phyloP scores from a whole-genome alignment of 805 yeast genomes.

The Spathaspora hagerdaliae region DNA sequence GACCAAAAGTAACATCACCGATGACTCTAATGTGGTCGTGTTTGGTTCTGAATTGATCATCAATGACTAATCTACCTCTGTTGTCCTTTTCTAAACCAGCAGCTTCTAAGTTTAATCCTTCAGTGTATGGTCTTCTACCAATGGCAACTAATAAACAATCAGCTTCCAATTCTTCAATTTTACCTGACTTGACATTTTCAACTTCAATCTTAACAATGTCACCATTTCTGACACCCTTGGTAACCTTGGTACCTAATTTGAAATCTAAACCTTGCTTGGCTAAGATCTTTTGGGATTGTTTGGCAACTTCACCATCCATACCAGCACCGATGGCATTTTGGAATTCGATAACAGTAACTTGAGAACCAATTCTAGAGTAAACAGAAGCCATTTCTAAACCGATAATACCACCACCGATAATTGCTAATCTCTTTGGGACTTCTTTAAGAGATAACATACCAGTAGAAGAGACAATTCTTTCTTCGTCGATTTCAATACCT shows the following conservation, averaged over 20 bases:
- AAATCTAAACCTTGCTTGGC: constrained; percentile 94
- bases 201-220: constrained; percentile 82
- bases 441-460: constrained; percentile 84
- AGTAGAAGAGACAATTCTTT: constrained; percentile 93
- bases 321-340: constrained; percentile 93
- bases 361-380: constrained; percentile 90
- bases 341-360: constrained; percentile 93
- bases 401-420: constrained; percentile 99
- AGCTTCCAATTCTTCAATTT: constrained; percentile 74
- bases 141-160: constrained; percentile 95
- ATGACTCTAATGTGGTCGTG: constrained; percentile 91
- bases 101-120: constrained; percentile 83
- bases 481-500: constrained; percentile 93
- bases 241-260: constrained; percentile 88
- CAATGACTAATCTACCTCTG: constrained; percentile 91
- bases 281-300: constrained; percentile 81
- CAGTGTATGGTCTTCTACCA: constrained; percentile 97
- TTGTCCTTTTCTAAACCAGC: constrained; percentile 88
- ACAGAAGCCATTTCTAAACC: constrained; percentile 99
- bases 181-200: constrained; percentile 85
- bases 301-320: constrained; percentile 95
- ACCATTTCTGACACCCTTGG: constrained; percentile 82
- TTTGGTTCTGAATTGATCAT: constrained; percentile 88
- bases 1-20: constrained; percentile 98
- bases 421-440: constrained; percentile 85